A percentile compares a stretch with the other conserved stretches of the same genome.
Conservation (phyloP, 176 grass and related monocot genomes). For the Olyra latifolia region DNA sequence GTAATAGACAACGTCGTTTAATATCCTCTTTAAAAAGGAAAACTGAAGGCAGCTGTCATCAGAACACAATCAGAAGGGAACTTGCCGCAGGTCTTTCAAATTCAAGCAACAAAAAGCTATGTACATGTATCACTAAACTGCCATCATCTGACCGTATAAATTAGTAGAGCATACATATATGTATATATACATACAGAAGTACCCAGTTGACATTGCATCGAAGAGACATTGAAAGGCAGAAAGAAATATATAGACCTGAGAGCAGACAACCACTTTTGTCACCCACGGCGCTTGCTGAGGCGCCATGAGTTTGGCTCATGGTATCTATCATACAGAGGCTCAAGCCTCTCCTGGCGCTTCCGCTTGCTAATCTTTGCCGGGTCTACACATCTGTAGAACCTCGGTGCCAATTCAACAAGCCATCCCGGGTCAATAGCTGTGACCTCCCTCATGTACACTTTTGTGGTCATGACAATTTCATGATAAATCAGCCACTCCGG, state of each 20-base stretch:
- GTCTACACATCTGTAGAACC: conserved; percentile 58
- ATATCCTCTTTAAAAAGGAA: background rate
- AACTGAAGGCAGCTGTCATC: too few species aligned
- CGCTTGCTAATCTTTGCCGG: conserved; percentile 53
- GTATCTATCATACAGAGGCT: conserved; percentile 57
- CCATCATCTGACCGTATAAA: background rate
- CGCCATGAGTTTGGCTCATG: conserved; percentile 59
- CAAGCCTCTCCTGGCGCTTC: conserved; percentile 67
- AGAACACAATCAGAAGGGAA: background rate
- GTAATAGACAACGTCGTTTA: background rate
- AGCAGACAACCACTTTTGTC: background rate
- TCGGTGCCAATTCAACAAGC: conserved; percentile 48
- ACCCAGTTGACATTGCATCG: background rate
- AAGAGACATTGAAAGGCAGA: background rate
- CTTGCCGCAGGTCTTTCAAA: background rate
- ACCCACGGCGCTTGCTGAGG: conserved; percentile 61
- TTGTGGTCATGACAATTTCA: conserved; percentile 65
- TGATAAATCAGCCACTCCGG: conserved; percentile 71
- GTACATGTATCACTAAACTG: background rate
- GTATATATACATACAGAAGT: conserved; percentile 9
- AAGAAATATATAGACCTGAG: background rate
- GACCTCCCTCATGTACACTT: conserved; percentile 54
- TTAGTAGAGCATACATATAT: background rate
- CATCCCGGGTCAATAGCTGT: conserved; percentile 28
- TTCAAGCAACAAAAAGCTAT: background rate